Percentiles rank a stretch among this genome's conserved stretches.
Conservation (phyloP, 805 yeast genomes). For the Wickerhamomyces ciferrii region DNA sequence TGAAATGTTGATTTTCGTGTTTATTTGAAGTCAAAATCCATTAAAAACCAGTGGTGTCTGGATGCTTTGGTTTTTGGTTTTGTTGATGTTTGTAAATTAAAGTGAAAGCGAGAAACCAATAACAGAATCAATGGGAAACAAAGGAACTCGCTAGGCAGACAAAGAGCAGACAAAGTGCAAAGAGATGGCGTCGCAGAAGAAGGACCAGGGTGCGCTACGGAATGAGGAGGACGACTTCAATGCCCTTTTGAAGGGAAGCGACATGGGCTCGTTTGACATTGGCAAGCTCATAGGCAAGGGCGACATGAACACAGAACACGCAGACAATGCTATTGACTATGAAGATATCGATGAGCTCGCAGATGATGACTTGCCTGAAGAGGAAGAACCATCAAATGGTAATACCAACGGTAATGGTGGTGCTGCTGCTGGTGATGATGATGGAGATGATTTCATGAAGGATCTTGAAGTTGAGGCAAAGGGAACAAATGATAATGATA, state of each 20-base stretch:
- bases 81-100: neutral
- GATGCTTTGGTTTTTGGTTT: neutral
- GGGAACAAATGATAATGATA: neutral
- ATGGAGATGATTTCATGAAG: conserved; percentile 32
- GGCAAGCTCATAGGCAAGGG: conserved; percentile 10
- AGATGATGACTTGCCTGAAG: conserved; percentile 62
- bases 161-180: too few species aligned
- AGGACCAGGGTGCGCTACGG: conserved; percentile 19
- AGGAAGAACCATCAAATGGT: neutral
- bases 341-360: conserved; percentile 95
- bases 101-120: neutral
- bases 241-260: conserved; percentile 29
- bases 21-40: neutral
- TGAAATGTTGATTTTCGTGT: neutral
- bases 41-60: neutral
- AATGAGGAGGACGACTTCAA: conserved; percentile 33
- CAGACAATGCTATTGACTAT: conserved; percentile 89
- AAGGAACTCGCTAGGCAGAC: too few species aligned
- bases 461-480: conserved; percentile 32
- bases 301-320: conserved; percentile 48
- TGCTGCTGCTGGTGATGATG: conserved; percentile 29
- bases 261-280: conserved; percentile 22
- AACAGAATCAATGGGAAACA: too few species aligned
- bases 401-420: conserved; percentile 8
- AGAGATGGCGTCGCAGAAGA: neutral